Conservation (phyloP, 2,329 filamentous ascomycete species). For the Colletotrichum aenigma region DNA sequence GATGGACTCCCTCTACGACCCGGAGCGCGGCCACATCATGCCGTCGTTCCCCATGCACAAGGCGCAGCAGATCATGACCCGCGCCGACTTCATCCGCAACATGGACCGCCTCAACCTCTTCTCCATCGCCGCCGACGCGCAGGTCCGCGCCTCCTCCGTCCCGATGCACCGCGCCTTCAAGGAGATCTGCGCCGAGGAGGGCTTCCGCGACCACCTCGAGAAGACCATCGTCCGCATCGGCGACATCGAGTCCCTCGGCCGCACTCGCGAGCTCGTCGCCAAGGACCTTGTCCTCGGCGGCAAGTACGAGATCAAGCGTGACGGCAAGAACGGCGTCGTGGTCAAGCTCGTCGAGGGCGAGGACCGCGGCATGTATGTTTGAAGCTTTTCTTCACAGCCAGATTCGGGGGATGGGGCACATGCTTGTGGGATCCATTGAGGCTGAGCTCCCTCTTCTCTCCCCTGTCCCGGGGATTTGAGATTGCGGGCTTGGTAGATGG, state of each 20-base stretch:
- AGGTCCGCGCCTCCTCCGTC: conserved; percentile 90
- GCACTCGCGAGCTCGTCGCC: conserved; percentile 93
- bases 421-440: background rate
- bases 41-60: conserved; percentile 67
- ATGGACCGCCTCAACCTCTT: conserved; percentile 96
- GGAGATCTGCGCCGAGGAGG: conserved; percentile 73
- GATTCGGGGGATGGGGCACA: background rate
- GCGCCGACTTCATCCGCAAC: conserved; percentile 89
- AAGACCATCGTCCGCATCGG: conserved; percentile 70
- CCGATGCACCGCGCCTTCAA: conserved; percentile 95
- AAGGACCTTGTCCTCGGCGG: conserved; percentile 91
- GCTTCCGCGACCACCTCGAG: conserved; percentile 57
- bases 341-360: conserved; percentile 49
- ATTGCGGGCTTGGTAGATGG: background rate
- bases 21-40: conserved; percentile 14
- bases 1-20: conserved; percentile 34
- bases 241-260: conserved; percentile 91
- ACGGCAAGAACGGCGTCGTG: conserved; percentile 40
- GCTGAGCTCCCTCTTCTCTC: background rate
- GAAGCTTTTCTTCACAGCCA: background rate
- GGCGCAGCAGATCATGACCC: conserved; percentile 91
- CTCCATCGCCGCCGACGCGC: conserved; percentile 85
- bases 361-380: conserved; percentile 25
- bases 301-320: conserved; percentile 69
- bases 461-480: background rate